Conservation (phyloP, 495 filamentous ascomycete genomes). For the Endocarpon pusillum region DNA sequence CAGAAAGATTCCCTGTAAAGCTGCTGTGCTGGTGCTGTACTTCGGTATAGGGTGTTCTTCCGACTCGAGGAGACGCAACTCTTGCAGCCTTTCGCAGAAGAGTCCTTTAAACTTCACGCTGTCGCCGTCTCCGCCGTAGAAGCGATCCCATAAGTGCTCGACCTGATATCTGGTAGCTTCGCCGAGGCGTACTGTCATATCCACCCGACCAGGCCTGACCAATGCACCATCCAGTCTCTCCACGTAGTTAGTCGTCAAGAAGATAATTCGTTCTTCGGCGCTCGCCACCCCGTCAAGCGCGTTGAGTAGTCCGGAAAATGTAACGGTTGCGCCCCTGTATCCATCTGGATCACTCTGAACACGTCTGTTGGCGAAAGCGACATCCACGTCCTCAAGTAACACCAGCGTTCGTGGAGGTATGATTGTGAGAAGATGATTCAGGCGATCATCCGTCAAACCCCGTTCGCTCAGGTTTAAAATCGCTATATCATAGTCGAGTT, state of each 20-base stretch:
- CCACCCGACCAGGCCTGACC: slow-evolving; percentile 79
- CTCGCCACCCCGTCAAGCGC: slow-evolving; percentile 91
- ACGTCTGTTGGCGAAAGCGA: slow-evolving; percentile 69
- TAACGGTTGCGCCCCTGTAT: slow-evolving; percentile 79
- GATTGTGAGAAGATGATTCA: slow-evolving; percentile 77
- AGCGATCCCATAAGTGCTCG: slow-evolving; percentile 77
- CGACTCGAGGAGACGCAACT: slow-evolving; percentile 35
- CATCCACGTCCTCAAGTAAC: slow-evolving; percentile 87
- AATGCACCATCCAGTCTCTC: slow-evolving; percentile 78
- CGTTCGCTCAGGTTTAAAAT: slow-evolving; percentile 87
- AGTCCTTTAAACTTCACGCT: slow-evolving; percentile 30
- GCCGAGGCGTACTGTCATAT: slow-evolving; percentile 81
- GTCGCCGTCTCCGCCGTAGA: slow-evolving; percentile 69
- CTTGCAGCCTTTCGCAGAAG: slow-evolving; percentile 33
- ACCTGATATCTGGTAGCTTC: slow-evolving; percentile 78
- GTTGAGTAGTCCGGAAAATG: slow-evolving; percentile 86
- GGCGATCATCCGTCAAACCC: slow-evolving; percentile 80
- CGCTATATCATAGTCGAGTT: slow-evolving; percentile 85
- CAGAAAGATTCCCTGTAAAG: slow-evolving; percentile 82
- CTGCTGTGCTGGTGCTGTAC: slow-evolving; percentile 59
- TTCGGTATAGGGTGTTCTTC: slow-evolving; percentile 23
- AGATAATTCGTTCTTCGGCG: slow-evolving; percentile 80
- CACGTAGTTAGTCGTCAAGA: slow-evolving; percentile 90
- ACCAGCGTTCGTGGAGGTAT: slow-evolving; percentile 74
- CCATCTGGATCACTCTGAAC: slow-evolving; percentile 60